A percentile compares a stretch with the other conserved stretches of the same genome.
These are phyloP conservation scores for Chloris gayana DNA, from an alignment of 176 grass and related monocot species.

Conservation along the genomic window DNA sequence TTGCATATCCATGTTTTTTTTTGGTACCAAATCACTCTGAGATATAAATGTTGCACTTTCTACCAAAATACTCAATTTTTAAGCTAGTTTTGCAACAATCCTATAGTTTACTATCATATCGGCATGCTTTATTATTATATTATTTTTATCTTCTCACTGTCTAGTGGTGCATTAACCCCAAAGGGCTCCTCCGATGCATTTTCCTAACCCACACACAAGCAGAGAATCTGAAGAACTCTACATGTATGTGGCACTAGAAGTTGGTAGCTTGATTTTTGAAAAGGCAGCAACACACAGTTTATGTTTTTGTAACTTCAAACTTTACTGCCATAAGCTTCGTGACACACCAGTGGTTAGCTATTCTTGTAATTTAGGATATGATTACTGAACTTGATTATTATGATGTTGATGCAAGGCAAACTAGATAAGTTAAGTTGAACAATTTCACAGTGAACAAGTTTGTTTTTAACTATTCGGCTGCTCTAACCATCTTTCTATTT, in stretches of 20 bases:
- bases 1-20: not conserved
- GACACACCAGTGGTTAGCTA: not conserved
- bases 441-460: not conserved
- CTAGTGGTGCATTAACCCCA: not conserved
- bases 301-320: not conserved
- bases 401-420: not conserved
- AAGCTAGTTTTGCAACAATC: not conserved
- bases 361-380: not conserved
- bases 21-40: not conserved
- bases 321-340: not conserved
- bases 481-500: not conserved
- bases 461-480: conserved; percentile 19
- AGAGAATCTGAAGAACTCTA: not conserved
- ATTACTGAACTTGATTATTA: not conserved
- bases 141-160: not conserved
- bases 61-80: not conserved
- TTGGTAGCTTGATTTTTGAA: not conserved
- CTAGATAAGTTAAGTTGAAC: not conserved
- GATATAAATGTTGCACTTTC: not conserved
- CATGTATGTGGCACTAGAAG: not conserved
- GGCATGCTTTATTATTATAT: not conserved
- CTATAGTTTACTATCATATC: not conserved
- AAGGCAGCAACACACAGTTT: not conserved
- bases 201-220: not conserved
- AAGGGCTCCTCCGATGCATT: not conserved